Evolutionary conservation across 257 asterid genomes (phyloP), one percentile per base, ranked within the genome.

Genomic region (Fraxinus pennsylvanica): DNA sequence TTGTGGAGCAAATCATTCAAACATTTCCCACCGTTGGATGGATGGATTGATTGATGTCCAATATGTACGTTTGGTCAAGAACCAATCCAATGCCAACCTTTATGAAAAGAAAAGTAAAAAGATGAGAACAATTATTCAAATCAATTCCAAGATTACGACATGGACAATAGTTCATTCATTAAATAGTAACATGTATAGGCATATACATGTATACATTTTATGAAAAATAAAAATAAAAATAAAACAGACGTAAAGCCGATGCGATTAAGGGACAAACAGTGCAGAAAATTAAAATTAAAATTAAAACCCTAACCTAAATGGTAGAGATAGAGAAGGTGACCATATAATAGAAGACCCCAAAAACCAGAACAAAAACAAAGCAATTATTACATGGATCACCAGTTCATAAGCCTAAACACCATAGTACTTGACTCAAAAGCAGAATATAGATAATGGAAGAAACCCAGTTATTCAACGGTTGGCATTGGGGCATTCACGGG

Each of bases 381-480:
- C 66, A 14, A 38, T 66, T 72, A 32, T 5, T 36, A 21, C 35
- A 72, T 12, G 71, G 73, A 14, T 67, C 69, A 78, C 76, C 75
- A 33, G 41, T 41, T 47, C 52, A 61, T 66, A 68, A 78, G 22
- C 74, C 79, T 61, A 33, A 59, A 68, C 13, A 39, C 29, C 82
- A 69, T 65, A 33, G 67, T 43, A 77, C 21, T 22, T 10, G 73
- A 33, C 47, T 29, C 78, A 9, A 68, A 79, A 59, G 73, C 81
- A 38, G 17, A 72, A 61, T 45, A 12, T 29, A 54, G 33, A 9
- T 22, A 59, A 22, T 7, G 21, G 45, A 43, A 72, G 25, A 17
- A 1, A 30, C 63, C 59, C 0, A 29, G 22, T 12, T 66, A 61
- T 70, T 85, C 89, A 87, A 50, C 89, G 91, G 78, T 54, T 76